Conservation (phyloP, 306 rosid species). For the Benincasa hispida region DNA sequence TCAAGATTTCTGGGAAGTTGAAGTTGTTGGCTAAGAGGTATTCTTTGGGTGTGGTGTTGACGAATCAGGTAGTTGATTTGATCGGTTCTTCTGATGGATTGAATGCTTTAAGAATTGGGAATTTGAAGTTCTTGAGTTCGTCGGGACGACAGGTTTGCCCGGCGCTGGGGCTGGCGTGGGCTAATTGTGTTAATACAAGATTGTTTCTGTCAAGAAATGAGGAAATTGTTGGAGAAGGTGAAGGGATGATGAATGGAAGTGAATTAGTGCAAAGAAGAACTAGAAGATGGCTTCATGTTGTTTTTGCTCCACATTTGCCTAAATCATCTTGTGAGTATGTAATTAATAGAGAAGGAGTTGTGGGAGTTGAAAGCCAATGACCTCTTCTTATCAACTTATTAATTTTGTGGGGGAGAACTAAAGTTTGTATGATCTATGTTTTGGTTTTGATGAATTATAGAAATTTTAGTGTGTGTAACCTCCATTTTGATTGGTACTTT, state of each 20-base stretch:
- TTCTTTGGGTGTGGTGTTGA: constrained; percentile 57
- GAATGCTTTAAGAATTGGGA: constrained; percentile 54
- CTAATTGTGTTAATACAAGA: constrained; percentile 80
- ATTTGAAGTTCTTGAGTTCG: constrained; percentile 28
- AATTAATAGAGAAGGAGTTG: constrained; percentile 26
- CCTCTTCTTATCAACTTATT: background rate
- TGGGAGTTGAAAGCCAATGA: constrained; percentile 21
- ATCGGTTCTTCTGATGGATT: constrained; percentile 24
- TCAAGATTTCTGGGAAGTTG: constrained; percentile 58
- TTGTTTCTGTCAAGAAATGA: constrained; percentile 49
- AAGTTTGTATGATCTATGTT: background rate
- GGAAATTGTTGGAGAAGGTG: constrained; percentile 18
- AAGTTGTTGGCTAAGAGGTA: constrained; percentile 43
- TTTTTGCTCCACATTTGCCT: constrained; percentile 82
- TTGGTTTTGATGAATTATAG: background rate
- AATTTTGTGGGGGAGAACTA: background rate
- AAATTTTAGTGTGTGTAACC: background rate
- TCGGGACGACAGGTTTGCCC: constrained; percentile 68
- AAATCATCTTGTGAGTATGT: constrained; percentile 28
- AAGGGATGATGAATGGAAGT: background rate
- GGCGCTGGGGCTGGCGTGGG: constrained; percentile 79
- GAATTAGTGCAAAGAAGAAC: constrained; percentile 12
- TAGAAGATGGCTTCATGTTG: constrained; percentile 42
- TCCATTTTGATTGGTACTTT: too few species aligned
- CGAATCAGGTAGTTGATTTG: constrained; percentile 77